Base-by-base conservation (phyloP, 768 basidiomycete species). In the Coprinopsis cinerea region DNA sequence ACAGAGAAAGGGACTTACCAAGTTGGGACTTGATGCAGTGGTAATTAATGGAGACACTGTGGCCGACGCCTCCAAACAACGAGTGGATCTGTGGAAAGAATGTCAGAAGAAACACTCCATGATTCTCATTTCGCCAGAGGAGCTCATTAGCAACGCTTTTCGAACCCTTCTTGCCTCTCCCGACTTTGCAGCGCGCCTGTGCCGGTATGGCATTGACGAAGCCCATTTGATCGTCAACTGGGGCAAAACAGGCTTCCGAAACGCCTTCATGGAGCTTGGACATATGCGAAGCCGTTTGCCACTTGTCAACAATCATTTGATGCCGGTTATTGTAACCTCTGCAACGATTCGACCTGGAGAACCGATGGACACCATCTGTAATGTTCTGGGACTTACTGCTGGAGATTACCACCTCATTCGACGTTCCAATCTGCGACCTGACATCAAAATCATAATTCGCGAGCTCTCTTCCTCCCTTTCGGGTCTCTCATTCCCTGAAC, bases 201-300 rank as follows among this genome's bases (percentile, higher is more conserved):
- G 53, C 30, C 55, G 49, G 10, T 53, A 61, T 35, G 61, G 56
- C 1, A 53, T 67, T 15, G 63, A 67, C 42, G 62, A 65, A 45
- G 42, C 59, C 18, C 65, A 64, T 43, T 53, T 65, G 1, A 47
- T 64, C 7, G 6, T 48, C 26, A 35, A 43, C 14, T 64, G 62
- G 63, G 64, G 64, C n/a, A 7, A 51, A 45, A 18, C 43, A 6
- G n/a, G n/a, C n/a, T 64, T 65, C 34, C 57, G 60, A 1, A 42
- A 53, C 4, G 50, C 57, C 20, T 65, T 61, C 42, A 23, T 15
- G 13, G 59, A 66, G 44, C 57, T 63, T 17, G 59, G 58, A 1
- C 48, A 47, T n/a, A 48, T 61, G 20, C 54, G 58, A 1, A 25
- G 48, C 7, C 51, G 58, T 7, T 43, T 63, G 2, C 53, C 55